These are phyloP conservation scores for Cercospora sojina DNA, from an alignment of 2,329 filamentous ascomycete species.

Conservation along the genomic window DNA sequence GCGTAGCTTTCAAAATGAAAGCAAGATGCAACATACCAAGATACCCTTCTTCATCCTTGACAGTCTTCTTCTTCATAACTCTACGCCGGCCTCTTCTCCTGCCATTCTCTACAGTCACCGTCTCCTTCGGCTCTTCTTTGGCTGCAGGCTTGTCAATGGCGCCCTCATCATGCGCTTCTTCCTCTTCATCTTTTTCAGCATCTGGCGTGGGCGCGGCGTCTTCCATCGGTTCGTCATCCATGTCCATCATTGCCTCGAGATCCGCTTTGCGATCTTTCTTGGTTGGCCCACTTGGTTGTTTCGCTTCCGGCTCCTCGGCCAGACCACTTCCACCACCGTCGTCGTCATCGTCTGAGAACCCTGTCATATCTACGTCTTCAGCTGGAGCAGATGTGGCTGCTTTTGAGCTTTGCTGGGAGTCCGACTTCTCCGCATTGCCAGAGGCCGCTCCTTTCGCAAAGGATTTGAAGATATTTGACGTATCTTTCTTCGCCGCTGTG, in stretches of 20 bases:
- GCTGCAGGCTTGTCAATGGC: slow-evolving; percentile 53
- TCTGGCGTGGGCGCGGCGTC: slow-evolving; percentile 25
- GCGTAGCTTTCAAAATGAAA: background rate
- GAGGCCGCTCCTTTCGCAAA: slow-evolving; percentile 61
- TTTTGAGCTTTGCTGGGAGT: slow-evolving; percentile 39
- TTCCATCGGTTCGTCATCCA: slow-evolving; percentile 44
- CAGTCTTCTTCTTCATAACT: slow-evolving; percentile 83
- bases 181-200: slow-evolving; percentile 26
- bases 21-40: slow-evolving; percentile 60
- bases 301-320: slow-evolving; percentile 24
- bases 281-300: slow-evolving; percentile 37
- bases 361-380: slow-evolving; percentile 36
- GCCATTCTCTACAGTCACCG: slow-evolving; percentile 59
- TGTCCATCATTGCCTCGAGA: slow-evolving; percentile 74
- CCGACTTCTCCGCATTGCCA: slow-evolving; percentile 49
- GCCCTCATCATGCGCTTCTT: slow-evolving; percentile 50
- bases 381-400: slow-evolving; percentile 39
- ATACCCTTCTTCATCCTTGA: slow-evolving; percentile 86
- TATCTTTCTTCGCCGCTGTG: slow-evolving; percentile 54
- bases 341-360: slow-evolving; percentile 54
- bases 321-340: slow-evolving; percentile 38
- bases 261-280: slow-evolving; percentile 65
- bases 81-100: slow-evolving; percentile 73
- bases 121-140: slow-evolving; percentile 41
- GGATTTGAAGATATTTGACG: slow-evolving; percentile 70